These are phyloP conservation scores for Calonectria honghensis DNA, from an alignment of 2,329 filamentous ascomycete genomes.

Conservation along the genomic window DNA sequence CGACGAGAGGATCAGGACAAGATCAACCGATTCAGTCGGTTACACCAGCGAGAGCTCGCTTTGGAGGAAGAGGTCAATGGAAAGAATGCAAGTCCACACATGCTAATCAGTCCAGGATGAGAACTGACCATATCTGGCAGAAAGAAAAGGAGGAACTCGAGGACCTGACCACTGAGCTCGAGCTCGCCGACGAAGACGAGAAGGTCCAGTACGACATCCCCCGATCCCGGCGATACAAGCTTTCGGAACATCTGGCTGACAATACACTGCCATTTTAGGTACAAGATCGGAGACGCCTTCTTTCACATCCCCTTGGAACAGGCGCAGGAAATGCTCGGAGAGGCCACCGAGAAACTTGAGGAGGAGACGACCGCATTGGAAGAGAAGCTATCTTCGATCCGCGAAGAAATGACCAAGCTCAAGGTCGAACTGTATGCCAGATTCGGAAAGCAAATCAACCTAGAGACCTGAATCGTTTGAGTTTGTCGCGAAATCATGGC, in stretches of 20 bases:
- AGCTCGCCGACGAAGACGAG: constrained; percentile 96
- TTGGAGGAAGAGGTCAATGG: constrained; percentile 87
- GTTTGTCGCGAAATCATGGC: constrained; percentile 18
- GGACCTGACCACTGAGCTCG: constrained; percentile 91
- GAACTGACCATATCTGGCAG: constrained; percentile 68
- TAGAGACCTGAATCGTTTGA: constrained; percentile 81
- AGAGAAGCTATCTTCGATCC: constrained; percentile 82
- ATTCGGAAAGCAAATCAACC: constrained; percentile 97
- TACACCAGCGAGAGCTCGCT: constrained; percentile 89
- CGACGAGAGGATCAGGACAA: constrained; percentile 98
- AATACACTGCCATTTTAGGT: constrained; percentile 71
- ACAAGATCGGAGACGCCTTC: constrained; percentile 98
- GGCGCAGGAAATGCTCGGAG: constrained; percentile 88
- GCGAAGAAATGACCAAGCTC: constrained; percentile 90
- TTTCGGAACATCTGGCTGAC: constrained; percentile 10
- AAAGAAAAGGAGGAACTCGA: constrained; percentile 99
- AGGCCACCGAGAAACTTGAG: constrained; percentile 83
- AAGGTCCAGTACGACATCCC: constrained; percentile 83
- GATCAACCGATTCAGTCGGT: constrained; percentile 97
- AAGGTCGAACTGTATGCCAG: constrained; percentile 96
- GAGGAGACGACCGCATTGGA: constrained; percentile 85
- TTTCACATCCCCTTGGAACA: constrained; percentile 89
- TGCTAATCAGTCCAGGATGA: too few species aligned
- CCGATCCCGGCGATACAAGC: background rate
- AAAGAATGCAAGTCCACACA: constrained; percentile 81